These are phyloP conservation scores for Cutaneotrichosporon dermatis DNA, from an alignment of 1,284 basidiomycete species.

Conservation along the genomic window DNA sequence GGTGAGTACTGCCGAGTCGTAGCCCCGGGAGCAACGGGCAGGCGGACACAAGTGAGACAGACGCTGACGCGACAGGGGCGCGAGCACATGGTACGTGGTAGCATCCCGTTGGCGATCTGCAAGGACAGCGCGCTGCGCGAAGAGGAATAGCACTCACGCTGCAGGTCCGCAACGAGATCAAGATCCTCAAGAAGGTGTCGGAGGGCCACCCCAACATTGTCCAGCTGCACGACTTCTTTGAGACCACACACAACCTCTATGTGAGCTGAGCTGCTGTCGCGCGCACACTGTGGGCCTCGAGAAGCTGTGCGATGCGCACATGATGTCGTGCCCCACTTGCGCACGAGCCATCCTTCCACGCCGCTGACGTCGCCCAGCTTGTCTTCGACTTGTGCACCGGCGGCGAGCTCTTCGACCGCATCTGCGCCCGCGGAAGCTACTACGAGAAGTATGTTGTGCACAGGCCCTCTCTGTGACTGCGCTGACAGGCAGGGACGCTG, in stretches of 20 bases:
- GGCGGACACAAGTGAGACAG: too few species aligned
- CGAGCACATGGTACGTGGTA: constrained; percentile 69
- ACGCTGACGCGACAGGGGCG: constrained; percentile 56
- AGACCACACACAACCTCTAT: constrained; percentile 92
- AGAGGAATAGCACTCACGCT: not conserved
- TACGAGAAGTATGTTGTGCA: constrained; percentile 67
- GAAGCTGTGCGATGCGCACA: too few species aligned
- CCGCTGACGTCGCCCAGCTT: constrained; percentile 50
- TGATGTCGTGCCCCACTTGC: too few species aligned
- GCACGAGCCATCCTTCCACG: not conserved
- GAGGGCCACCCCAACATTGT: constrained; percentile 85
- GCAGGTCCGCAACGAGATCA: constrained; percentile 93
- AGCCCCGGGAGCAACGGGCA: not conserved
- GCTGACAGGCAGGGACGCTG: constrained; percentile 66
- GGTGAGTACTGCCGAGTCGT: constrained; percentile 36
- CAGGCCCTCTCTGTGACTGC: too few species aligned
- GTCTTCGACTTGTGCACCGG: constrained; percentile 96
- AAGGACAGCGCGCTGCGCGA: too few species aligned
- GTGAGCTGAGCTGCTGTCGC: constrained; percentile 21
- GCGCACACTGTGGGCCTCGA: too few species aligned
- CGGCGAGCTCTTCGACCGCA: constrained; percentile 95
- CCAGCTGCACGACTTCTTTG: constrained; percentile 93
- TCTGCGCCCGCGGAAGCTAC: constrained; percentile 96
- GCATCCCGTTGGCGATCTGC: not conserved
- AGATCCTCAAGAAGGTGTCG: constrained; percentile 89